Evolutionary conservation across 768 basidiomycete genomes (phyloP).

Genomic region (Termitomyces sp.): DNA sequence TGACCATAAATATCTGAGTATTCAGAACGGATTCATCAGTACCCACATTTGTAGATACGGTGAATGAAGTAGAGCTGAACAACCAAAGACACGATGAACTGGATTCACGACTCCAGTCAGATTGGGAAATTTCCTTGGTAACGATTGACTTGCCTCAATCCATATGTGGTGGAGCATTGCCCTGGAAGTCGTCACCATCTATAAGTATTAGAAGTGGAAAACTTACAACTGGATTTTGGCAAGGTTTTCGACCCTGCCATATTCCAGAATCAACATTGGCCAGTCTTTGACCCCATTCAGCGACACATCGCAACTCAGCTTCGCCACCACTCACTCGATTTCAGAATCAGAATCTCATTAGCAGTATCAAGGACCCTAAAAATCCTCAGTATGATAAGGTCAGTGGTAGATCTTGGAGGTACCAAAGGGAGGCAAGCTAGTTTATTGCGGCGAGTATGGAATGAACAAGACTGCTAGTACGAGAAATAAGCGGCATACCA

Average conservation of each 20-base stretch:
- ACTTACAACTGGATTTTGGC: background rate
- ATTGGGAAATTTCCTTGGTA: too few relatives aligned
- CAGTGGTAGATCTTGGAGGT: background rate
- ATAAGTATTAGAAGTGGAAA: too few relatives aligned
- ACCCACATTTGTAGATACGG: constrained; percentile 3
- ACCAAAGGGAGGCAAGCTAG: background rate
- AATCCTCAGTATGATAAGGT: background rate
- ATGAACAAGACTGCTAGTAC: too few relatives aligned
- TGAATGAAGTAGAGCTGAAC: constrained; percentile 4
- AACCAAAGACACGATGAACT: background rate
- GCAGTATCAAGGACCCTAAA: constrained; percentile 1
- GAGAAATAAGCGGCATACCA: too few relatives aligned
- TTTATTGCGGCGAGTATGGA: too few relatives aligned
- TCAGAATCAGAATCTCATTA: background rate
- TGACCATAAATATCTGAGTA: background rate
- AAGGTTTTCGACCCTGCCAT: background rate
- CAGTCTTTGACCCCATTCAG: background rate
- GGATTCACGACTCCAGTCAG: background rate
- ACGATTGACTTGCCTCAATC: background rate
- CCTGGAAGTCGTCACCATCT: too few relatives aligned
- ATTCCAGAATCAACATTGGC: background rate
- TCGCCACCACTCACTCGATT: background rate
- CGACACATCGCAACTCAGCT: too few relatives aligned
- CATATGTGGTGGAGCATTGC: background rate
- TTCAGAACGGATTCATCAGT: too few relatives aligned